phyloP scores from a whole-genome alignment of 164 flowering plant genomes.

The Taxillus chinensis region DNA sequence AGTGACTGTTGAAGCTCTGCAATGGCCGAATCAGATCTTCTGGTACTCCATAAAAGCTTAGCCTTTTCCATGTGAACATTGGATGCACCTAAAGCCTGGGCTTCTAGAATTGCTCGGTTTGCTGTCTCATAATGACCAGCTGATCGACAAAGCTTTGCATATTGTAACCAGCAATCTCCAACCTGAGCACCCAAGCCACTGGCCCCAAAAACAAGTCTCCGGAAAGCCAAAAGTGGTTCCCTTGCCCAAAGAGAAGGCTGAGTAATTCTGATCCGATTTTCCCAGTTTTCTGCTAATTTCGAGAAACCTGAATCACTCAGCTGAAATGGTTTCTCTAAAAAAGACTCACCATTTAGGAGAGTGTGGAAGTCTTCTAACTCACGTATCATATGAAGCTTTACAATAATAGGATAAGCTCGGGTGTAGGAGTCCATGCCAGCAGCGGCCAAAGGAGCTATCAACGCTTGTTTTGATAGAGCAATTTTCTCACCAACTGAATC shows the following conservation, averaged over 20 bases:
- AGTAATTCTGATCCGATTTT: conserved; percentile 67
- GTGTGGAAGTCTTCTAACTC: conserved; percentile 85
- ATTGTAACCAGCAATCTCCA: conserved; percentile 94
- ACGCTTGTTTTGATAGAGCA: conserved; percentile 83
- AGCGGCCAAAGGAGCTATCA: conserved; percentile 95
- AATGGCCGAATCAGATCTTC: conserved; percentile 86
- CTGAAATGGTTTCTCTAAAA: conserved; percentile 65
- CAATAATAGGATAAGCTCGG: conserved; percentile 87
- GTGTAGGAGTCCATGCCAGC: conserved; percentile 98
- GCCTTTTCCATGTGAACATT: conserved; percentile 94
- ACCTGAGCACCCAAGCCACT: conserved; percentile 71
- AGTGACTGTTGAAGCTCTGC: conserved; percentile 83
- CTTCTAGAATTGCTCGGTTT: conserved; percentile 85
- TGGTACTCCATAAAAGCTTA: conserved; percentile 88
- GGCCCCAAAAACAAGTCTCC: conserved; percentile 82
- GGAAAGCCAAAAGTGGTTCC: conserved; percentile 86
- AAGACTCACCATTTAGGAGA: conserved; percentile 66
- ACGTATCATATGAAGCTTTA: conserved; percentile 85
- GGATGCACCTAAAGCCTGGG: conserved; percentile 76
- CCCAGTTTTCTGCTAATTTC: conserved; percentile 65
- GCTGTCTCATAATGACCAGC: conserved; percentile 99
- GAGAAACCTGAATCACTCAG: conserved; percentile 41
- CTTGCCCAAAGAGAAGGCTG: conserved; percentile 97
- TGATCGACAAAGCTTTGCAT: conserved; percentile 92
- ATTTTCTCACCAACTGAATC: conserved; percentile 58